phyloP scores from a whole-genome alignment of 805 yeast species.

The Zygosaccharomyces rouxii region DNA sequence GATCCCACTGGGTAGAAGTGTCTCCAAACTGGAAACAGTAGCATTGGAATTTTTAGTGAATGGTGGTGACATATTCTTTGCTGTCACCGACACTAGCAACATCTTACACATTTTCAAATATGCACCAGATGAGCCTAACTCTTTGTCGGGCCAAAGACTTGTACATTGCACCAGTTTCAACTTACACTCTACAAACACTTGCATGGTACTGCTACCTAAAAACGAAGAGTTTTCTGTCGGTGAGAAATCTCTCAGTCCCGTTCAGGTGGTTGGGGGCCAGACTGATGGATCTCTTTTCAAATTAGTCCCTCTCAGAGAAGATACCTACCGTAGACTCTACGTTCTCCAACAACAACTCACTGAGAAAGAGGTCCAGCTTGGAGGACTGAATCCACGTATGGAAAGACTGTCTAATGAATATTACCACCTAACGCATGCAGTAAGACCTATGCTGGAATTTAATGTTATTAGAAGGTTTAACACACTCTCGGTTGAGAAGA shows the following conservation, averaged over 20 bases:
- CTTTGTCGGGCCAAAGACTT: constrained; percentile 73
- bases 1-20: constrained; percentile 72
- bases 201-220: constrained; percentile 43
- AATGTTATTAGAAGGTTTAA: constrained; percentile 52
- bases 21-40: constrained; percentile 54
- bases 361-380: constrained; percentile 67
- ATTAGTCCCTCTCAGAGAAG: constrained; percentile 70
- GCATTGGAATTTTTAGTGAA: constrained; percentile 61
- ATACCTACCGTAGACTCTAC: constrained; percentile 72
- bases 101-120: constrained; percentile 71
- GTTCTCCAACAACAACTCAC: constrained; percentile 81
- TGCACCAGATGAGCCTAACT: constrained; percentile 86
- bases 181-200: constrained; percentile 56
- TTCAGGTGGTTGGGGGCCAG: constrained; percentile 66
- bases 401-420: constrained; percentile 45
- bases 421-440: constrained; percentile 36
- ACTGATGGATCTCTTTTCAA: constrained; percentile 75
- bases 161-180: constrained; percentile 67
- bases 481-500: constrained; percentile 52
- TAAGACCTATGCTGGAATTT: constrained; percentile 63
- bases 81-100: constrained; percentile 64
- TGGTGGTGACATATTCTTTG: constrained; percentile 62
- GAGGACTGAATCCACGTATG: constrained; percentile 78
- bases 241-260: constrained; percentile 33
- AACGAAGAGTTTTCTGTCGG: constrained; percentile 31